A percentile compares a stretch with the other conserved stretches of the same genome.
phyloP scores from a whole-genome alignment of 306 rosid genomes.

The Casuarina cunninghamiana region DNA sequence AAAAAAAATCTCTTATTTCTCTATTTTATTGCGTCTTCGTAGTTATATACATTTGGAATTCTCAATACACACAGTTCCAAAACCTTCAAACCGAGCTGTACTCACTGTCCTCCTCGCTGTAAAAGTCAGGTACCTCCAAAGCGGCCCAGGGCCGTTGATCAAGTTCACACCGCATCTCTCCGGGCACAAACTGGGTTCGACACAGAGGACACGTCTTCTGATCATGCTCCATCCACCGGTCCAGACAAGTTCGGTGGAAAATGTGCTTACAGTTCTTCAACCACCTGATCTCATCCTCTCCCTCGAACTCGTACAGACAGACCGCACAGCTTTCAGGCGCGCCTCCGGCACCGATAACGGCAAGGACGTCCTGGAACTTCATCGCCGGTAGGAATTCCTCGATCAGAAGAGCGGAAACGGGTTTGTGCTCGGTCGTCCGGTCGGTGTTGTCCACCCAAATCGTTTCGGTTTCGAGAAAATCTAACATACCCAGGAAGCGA shows the following conservation, averaged over 20 bases:
- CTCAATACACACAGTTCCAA: not conserved
- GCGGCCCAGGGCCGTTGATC: constrained; percentile 78
- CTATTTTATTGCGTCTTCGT: not conserved
- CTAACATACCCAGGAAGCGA: constrained; percentile 63
- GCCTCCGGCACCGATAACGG: constrained; percentile 22
- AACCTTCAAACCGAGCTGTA: constrained; percentile 34
- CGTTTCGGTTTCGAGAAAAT: constrained; percentile 56
- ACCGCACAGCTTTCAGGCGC: constrained; percentile 68
- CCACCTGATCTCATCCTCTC: constrained; percentile 72
- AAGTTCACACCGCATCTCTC: constrained; percentile 48
- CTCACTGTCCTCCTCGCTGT: constrained; percentile 33
- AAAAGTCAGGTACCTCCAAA: constrained; percentile 42
- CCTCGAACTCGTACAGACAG: constrained; percentile 65
- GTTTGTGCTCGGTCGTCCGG: constrained; percentile 34
- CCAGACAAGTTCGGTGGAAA: constrained; percentile 76
- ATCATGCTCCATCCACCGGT: constrained; percentile 96
- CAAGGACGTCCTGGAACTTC: constrained; percentile 35
- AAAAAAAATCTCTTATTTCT: constrained; percentile 6
- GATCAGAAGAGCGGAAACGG: constrained; percentile 64
- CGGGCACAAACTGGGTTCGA: constrained; percentile 72
- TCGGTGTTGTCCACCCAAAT: constrained; percentile 39
- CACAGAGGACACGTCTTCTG: constrained; percentile 90
- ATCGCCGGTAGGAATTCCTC: constrained; percentile 67
- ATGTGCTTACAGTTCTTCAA: constrained; percentile 82
- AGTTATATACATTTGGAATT: constrained; percentile 31